Base-by-base conservation (phyloP, 768 basidiomycete species). In the Boletus sp. region DNA sequence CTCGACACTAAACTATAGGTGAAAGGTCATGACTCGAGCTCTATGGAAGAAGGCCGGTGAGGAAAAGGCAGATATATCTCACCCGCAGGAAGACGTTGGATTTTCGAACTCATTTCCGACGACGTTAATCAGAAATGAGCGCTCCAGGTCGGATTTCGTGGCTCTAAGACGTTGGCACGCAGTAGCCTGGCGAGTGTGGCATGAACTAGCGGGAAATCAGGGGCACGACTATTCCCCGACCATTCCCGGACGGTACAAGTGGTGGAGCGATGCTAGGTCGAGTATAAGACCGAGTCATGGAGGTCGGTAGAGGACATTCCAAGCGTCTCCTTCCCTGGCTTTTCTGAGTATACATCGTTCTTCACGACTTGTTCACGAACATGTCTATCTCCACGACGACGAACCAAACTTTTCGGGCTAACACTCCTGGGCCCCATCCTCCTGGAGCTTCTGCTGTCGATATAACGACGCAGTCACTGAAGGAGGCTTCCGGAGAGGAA, bases 261-360 rank as follows among this genome's bases (percentile, higher is more conserved):
- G 32, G n/a, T 25, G 46, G 39, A 40, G 13, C 42, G 40, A 55
- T 40, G 35, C 37, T 25, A 35, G 43, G 55, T 42, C 19, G 57
- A 38, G 39, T 68, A 68, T 68, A 66, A 65, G 60, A 59, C 27
- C 25, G 23, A 38, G 50, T 15, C 37, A 13, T 19, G 19, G 27
- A 54, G 63, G 53, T 50, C 29, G 44, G 53, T 32, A 38, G 25
- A n/a, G 29, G 30, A 41, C 34, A 46, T 19, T 44, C 17, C 39
- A 14, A 46, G 37, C 29, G 8, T 34, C 27, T 37, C 41, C 40
- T 44, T 45, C 49, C 50, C 49, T 35, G 3, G 40, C 48, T 33
- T 44, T 48, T 47, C 50, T 37, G 41, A 56, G 56, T 51, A 33
- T 34, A 21, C 46, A 50, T 40, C 53, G 5, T 56, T 30, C 51